Percentiles rank a stretch among this genome's conserved stretches.
These are phyloP conservation scores for Eugenia klotzschiana DNA, from an alignment of 441 rosid species.

Conservation along the genomic window DNA sequence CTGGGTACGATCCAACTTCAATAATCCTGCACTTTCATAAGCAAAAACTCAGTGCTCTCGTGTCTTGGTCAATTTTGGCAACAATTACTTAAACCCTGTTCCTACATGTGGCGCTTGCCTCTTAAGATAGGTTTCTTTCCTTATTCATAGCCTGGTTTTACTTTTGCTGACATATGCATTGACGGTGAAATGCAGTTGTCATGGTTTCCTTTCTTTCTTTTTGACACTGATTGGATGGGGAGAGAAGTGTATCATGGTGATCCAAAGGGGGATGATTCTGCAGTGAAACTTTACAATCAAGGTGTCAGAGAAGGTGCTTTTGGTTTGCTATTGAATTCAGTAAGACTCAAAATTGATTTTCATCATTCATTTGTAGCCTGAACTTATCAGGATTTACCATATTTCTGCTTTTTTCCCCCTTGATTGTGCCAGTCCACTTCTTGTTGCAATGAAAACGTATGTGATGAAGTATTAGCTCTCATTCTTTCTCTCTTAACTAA, in stretches of 20 bases:
- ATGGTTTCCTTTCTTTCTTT: slow-evolving; percentile 95
- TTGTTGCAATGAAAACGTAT: neutral
- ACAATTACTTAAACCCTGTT: neutral
- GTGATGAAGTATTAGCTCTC: neutral
- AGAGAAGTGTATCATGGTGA: slow-evolving; percentile 91
- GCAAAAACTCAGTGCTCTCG: neutral
- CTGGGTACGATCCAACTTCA: slow-evolving; percentile 48
- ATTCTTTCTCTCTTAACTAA: neutral
- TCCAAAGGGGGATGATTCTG: slow-evolving; percentile 55
- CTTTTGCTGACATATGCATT: neutral
- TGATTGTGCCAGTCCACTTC: neutral
- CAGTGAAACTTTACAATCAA: slow-evolving; percentile 51
- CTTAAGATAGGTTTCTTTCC: neutral
- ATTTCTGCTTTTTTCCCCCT: neutral
- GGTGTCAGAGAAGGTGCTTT: slow-evolving; percentile 97
- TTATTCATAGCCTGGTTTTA: neutral
- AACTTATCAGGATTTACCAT: neutral
- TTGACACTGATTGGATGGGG: slow-evolving; percentile 99
- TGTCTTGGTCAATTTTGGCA: neutral
- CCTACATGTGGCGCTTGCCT: neutral
- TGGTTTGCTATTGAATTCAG: slow-evolving; percentile 97
- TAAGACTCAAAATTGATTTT: slow-evolving; percentile 46
- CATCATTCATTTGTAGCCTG: neutral
- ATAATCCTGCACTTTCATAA: neutral
- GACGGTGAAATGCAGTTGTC: slow-evolving; percentile 49